Evolutionary conservation across 2,329 filamentous ascomycete genomes (phyloP).

Genomic region (Emergomyces africanus): DNA sequence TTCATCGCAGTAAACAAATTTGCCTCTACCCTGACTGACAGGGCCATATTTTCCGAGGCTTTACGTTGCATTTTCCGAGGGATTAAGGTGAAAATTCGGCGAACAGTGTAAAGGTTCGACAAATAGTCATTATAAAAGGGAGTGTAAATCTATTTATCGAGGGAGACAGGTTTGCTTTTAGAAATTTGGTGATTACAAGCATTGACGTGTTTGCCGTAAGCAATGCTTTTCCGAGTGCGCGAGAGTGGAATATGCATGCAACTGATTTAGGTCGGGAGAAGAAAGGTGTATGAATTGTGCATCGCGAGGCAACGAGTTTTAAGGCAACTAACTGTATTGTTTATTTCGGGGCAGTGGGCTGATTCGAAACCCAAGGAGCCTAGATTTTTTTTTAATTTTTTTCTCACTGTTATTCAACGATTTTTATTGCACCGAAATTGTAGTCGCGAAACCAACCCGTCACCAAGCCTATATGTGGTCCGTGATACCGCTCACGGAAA

Average conservation of each 20-base stretch:
- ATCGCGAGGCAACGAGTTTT: slow-evolving; percentile 6
- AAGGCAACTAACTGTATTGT: slow-evolving; percentile 3
- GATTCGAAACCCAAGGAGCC: slow-evolving; percentile 4
- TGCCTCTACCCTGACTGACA: slow-evolving; percentile 10
- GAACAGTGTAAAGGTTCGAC: background rate
- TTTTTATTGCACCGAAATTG: background rate
- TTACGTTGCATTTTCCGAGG: slow-evolving; percentile 3
- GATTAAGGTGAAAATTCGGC: background rate
- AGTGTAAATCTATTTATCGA: background rate
- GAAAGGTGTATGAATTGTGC: slow-evolving; percentile 3
- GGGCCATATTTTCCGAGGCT: slow-evolving; percentile 1
- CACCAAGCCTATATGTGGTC: background rate
- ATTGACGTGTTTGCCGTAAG: slow-evolving; percentile 3
- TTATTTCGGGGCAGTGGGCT: slow-evolving; percentile 4
- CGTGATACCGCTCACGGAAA: background rate
- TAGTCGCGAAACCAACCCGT: background rate
- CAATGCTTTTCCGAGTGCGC: background rate
- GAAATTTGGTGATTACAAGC: background rate
- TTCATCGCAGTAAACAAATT: slow-evolving; percentile 10
- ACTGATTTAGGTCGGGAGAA: slow-evolving; percentile 4
- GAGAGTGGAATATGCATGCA: slow-evolving; percentile 1
- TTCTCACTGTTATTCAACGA: background rate
- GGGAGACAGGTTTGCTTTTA: background rate
- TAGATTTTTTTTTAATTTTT: background rate
- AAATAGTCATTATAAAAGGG: slow-evolving; percentile 3